A percentile compares a stretch with the other conserved stretches of the same genome.
Evolutionary conservation across 1,284 basidiomycete species (phyloP).

Genomic region (Ustilago shanxiensis): DNA sequence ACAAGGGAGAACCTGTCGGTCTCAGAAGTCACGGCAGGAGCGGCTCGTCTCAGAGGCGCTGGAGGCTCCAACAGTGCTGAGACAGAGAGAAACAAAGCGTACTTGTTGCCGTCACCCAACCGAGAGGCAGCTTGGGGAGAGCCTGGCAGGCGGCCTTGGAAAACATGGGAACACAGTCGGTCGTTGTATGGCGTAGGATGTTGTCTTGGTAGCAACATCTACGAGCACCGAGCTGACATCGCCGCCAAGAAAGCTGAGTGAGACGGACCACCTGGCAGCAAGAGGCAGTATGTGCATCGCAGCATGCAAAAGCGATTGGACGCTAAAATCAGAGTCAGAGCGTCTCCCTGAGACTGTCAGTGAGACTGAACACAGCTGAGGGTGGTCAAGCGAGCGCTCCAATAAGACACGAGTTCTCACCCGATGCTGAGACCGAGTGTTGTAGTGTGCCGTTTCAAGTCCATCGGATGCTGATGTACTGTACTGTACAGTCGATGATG

Average conservation of each 20-base stretch:
- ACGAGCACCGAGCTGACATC: neutral
- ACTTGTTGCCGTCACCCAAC: no score
- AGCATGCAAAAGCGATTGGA: neutral
- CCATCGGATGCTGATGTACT: neutral
- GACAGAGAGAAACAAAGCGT: no score
- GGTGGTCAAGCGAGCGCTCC: neutral
- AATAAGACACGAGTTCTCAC: neutral
- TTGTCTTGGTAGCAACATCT: slow-evolving; percentile 15
- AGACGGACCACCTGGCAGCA: neutral
- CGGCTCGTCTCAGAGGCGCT: neutral
- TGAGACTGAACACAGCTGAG: neutral
- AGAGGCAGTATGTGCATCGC: slow-evolving; percentile 2
- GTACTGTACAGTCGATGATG: slow-evolving; percentile 2
- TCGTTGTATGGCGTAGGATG: slow-evolving; percentile 2
- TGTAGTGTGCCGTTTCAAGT: neutral
- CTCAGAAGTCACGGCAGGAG: neutral
- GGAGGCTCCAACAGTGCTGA: neutral
- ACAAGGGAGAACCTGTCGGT: neutral
- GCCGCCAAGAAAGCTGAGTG: neutral
- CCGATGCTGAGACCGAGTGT: neutral
- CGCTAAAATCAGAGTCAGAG: neutral
- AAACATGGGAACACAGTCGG: slow-evolving; percentile 1
- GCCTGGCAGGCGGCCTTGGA: neutral
- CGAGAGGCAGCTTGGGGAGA: neutral
- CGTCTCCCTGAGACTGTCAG: neutral